phyloP scores from a whole-genome alignment of 768 basidiomycete genomes.

The Serendipita sp. region DNA sequence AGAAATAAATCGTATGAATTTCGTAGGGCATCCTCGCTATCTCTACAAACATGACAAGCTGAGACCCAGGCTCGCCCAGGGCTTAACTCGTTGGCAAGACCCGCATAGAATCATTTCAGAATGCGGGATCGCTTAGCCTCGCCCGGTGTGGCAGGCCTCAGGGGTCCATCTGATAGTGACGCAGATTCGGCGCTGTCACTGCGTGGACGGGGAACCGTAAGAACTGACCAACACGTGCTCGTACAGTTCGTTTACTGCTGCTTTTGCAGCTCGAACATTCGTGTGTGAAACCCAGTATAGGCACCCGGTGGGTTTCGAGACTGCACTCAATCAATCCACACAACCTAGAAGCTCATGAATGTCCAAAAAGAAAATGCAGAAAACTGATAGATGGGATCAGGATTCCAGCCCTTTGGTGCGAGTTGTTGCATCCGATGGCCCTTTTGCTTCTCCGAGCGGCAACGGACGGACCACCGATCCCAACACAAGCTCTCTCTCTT shows the following conservation, averaged over 20 bases:
- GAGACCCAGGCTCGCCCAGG: too few relatives aligned
- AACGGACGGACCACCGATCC: background rate
- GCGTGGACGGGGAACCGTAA: constrained; percentile 4
- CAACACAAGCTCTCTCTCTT: background rate
- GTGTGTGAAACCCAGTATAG: too few relatives aligned
- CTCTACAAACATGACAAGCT: too few relatives aligned
- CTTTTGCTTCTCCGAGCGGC: background rate
- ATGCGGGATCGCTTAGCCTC: constrained; percentile 1
- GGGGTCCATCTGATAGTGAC: constrained; percentile 4
- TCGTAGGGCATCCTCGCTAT: too few relatives aligned
- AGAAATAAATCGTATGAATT: too few relatives aligned
- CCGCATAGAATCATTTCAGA: background rate
- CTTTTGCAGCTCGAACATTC: constrained; percentile 12
- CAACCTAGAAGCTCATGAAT: too few relatives aligned
- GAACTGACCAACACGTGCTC: constrained; percentile 44
- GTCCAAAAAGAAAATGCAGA: too few relatives aligned
- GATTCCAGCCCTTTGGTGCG: background rate
- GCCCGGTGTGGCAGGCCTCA: background rate
- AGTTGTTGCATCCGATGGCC: background rate
- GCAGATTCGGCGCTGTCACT: background rate
- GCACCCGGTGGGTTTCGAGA: too few relatives aligned
- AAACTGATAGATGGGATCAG: too few relatives aligned
- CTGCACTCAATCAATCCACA: too few relatives aligned
- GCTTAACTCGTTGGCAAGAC: too few relatives aligned
- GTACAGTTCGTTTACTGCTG: constrained; percentile 50